Percentiles rank a stretch among this genome's conserved stretches.
Conservation (phyloP, 768 basidiomycete genomes). For the Boletus huronensis region DNA sequence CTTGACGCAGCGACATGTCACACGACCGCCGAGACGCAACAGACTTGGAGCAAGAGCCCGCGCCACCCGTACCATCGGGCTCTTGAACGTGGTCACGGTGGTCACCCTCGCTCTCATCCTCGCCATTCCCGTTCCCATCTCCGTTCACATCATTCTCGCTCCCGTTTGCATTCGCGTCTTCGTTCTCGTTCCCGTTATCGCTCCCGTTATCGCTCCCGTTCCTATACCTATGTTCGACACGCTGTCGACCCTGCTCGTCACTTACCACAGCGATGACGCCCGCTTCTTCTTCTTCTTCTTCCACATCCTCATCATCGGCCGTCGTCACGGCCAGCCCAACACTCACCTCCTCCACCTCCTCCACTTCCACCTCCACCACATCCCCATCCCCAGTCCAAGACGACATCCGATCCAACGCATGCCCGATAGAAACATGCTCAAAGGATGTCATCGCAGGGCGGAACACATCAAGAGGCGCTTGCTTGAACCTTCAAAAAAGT, state of each 20-base stretch:
- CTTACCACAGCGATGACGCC: not conserved
- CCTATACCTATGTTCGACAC: not conserved
- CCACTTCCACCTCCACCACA: not conserved
- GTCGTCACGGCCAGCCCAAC: constrained; percentile 17
- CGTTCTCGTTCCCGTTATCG: no score
- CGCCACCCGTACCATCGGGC: not conserved
- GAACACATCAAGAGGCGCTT: constrained; percentile 14
- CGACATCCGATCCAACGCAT: constrained; percentile 1
- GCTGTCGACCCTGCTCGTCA: not conserved
- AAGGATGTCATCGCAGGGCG: constrained; percentile 25
- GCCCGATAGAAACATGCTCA: constrained; percentile 23
- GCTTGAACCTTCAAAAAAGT: not conserved
- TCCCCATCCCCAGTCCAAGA: not conserved
- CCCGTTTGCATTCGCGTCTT: no score
- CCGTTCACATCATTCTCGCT: no score
- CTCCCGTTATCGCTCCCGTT: no score
- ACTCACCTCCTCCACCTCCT: constrained; percentile 4
- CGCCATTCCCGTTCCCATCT: not conserved
- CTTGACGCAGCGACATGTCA: not conserved
- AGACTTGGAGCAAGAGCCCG: not conserved
- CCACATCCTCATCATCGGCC: constrained; percentile 6
- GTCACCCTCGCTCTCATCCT: not conserved
- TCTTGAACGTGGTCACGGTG: not conserved
- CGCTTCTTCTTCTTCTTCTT: not conserved
- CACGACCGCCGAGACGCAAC: not conserved